Percentiles rank a stretch among this genome's conserved stretches.
Conservation (phyloP, 345 rosid genomes). For the Cardamine occulta region DNA sequence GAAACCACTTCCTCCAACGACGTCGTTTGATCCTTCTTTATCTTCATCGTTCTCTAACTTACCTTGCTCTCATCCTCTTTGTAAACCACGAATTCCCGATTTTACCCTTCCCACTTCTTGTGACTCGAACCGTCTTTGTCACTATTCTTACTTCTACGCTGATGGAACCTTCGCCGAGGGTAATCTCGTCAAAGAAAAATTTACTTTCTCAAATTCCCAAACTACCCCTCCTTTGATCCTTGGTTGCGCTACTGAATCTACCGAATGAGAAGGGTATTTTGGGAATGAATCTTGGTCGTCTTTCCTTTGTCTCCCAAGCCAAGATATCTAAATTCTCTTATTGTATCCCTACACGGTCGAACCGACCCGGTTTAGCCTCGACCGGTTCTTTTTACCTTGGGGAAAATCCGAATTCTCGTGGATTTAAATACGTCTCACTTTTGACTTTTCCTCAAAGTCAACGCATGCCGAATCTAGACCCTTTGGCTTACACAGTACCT, state of each 20-base stretch:
- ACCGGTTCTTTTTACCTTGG: constrained; percentile 81
- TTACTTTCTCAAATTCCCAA: constrained; percentile 57
- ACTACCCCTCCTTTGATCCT: constrained; percentile 68
- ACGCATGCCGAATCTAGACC: constrained; percentile 74
- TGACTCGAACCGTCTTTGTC: constrained; percentile 73
- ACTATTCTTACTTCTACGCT: constrained; percentile 88
- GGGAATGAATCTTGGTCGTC: constrained; percentile 85
- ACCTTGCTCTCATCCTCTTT: constrained; percentile 74
- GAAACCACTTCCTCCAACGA: constrained; percentile 25
- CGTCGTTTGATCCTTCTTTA: constrained; percentile 71
- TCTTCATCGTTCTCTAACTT: constrained; percentile 78
- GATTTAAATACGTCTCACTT: constrained; percentile 57
- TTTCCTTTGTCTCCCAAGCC: constrained; percentile 76
- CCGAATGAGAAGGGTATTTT: constrained; percentile 74
- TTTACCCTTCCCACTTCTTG: constrained; percentile 81
- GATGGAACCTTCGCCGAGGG: constrained; percentile 89
- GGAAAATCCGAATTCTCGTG: constrained; percentile 59
- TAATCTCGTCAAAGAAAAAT: constrained; percentile 70
- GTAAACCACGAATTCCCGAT: constrained; percentile 76
- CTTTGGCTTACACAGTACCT: constrained; percentile 71
- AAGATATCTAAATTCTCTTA: constrained; percentile 77
- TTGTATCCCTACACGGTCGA: constrained; percentile 60
- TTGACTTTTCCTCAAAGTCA: constrained; percentile 58
- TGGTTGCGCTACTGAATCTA: constrained; percentile 66
- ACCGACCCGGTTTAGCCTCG: constrained; percentile 38